phyloP scores from a whole-genome alignment of 163 green algal species.

The Chlorella variabilis region DNA sequence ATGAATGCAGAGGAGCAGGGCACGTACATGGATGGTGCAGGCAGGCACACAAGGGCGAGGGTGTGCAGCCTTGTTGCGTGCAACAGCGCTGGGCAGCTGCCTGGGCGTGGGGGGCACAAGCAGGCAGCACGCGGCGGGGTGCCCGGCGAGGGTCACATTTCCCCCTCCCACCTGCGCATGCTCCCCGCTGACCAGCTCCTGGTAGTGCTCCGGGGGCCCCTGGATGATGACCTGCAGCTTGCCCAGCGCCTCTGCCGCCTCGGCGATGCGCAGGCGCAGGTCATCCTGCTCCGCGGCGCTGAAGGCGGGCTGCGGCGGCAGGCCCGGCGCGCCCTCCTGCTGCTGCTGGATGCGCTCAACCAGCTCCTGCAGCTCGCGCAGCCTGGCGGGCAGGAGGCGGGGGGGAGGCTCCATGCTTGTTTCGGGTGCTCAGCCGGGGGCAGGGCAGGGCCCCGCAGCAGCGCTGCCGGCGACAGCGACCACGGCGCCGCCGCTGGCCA shows the following conservation, averaged over 20 bases:
- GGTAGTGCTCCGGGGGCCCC: conserved; percentile 24
- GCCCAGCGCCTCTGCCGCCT: conserved; percentile 39
- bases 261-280: conserved; percentile 25
- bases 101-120: too few species aligned
- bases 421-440: too few species aligned
- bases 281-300: conserved; percentile 7
- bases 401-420: background rate
- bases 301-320: background rate
- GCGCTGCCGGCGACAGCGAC: too few species aligned
- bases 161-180: conserved; percentile 98
- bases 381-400: background rate
- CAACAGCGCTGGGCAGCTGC: too few species aligned
- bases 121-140: too few species aligned
- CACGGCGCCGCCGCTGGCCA: too few species aligned
- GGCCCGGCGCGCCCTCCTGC: background rate
- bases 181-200: conserved; percentile 96
- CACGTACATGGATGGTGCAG: background rate
- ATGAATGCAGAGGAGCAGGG: background rate
- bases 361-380: conserved; percentile 28
- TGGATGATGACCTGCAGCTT: conserved; percentile 39
- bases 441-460: too few species aligned
- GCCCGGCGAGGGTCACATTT: too few species aligned
- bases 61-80: too few species aligned
- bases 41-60: too few species aligned
- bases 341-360: background rate